These are phyloP conservation scores for Wickerhamiella azyma DNA, from an alignment of 805 yeast genomes.

Conservation along the genomic window DNA sequence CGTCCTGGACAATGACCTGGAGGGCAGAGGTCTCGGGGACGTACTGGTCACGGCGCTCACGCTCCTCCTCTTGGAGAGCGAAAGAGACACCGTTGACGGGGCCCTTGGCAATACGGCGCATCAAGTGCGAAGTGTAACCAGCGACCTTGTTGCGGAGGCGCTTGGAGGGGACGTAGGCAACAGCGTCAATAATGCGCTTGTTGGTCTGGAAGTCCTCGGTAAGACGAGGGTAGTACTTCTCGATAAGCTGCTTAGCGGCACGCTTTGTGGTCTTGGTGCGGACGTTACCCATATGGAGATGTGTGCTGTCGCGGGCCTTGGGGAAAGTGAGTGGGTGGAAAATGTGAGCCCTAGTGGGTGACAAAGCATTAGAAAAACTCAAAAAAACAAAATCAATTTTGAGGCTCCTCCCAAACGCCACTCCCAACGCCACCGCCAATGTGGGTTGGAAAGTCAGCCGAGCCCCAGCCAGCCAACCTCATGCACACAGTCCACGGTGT, in stretches of 20 bases:
- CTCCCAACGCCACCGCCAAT: not conserved
- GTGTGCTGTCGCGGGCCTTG: slow-evolving; percentile 1
- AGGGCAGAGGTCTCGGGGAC: slow-evolving; percentile 99
- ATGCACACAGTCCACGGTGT: slow-evolving; percentile 38
- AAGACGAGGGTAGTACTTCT: slow-evolving; percentile 99
- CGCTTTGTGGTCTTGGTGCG: slow-evolving; percentile 99
- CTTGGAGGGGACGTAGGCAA: slow-evolving; percentile 98
- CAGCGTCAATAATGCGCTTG: slow-evolving; percentile 98
- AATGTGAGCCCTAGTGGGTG: not conserved
- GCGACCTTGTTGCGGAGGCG: slow-evolving; percentile 99
- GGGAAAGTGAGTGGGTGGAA: slow-evolving; percentile 2
- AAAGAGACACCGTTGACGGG: slow-evolving; percentile 99
- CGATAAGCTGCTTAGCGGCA: slow-evolving; percentile 99
- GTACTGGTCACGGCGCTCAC: slow-evolving; percentile 99
- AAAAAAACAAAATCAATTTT: not conserved
- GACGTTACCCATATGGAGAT: slow-evolving; percentile 74
- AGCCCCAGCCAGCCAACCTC: not conserved
- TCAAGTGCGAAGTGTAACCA: slow-evolving; percentile 99
- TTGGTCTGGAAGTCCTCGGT: slow-evolving; percentile 98
- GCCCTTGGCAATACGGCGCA: slow-evolving; percentile 99
- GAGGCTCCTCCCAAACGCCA: no score
- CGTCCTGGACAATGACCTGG: slow-evolving; percentile 91
- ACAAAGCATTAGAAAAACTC: not conserved
- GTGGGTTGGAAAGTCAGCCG: not conserved
- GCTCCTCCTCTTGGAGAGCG: slow-evolving; percentile 99